Evolutionary conservation across 2,329 filamentous ascomycete genomes (phyloP).

Genomic region (Hymenoscyphus infarciens): DNA sequence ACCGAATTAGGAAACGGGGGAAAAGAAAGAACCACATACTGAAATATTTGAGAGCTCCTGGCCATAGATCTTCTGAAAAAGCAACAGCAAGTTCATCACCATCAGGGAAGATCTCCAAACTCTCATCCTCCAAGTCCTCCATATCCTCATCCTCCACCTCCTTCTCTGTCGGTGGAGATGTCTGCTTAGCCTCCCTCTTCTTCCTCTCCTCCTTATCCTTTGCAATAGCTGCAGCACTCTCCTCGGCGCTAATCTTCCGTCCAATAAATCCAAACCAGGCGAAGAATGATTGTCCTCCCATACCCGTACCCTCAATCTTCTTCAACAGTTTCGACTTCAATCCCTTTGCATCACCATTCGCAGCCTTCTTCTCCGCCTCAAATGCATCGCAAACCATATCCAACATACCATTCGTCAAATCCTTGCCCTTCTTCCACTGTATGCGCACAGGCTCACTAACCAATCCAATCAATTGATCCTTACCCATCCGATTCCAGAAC

Average conservation of each 20-base stretch:
- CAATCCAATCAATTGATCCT: constrained; percentile 68
- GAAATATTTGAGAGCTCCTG: constrained; percentile 85
- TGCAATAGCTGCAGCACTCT: constrained; percentile 60
- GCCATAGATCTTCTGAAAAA: constrained; percentile 85
- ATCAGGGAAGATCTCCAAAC: constrained; percentile 81
- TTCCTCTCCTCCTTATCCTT: constrained; percentile 57
- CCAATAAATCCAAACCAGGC: constrained; percentile 81
- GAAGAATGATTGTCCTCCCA: constrained; percentile 76
- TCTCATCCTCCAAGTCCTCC: constrained; percentile 59
- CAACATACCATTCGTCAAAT: constrained; percentile 77
- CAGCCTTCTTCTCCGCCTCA: constrained; percentile 51
- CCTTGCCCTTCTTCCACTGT: constrained; percentile 76
- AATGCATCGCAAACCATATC: constrained; percentile 68
- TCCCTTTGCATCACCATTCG: constrained; percentile 39
- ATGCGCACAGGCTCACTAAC: constrained; percentile 88
- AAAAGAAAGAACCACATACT: constrained; percentile 51
- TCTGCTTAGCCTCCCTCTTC: constrained; percentile 38
- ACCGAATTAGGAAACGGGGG: too few relatives aligned
- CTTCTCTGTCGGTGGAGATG: constrained; percentile 38
- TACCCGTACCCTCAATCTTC: constrained; percentile 55
- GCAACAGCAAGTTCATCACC: constrained; percentile 79
- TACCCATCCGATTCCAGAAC: constrained; percentile 76
- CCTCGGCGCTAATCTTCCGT: constrained; percentile 66
- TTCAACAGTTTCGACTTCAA: constrained; percentile 39
- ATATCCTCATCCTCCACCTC: constrained; percentile 40